Evolutionary conservation across 192 early-diverging fungal genomes (phyloP), one percentile per base, ranked within the genome.

Genomic region (Backusella macrospora): DNA sequence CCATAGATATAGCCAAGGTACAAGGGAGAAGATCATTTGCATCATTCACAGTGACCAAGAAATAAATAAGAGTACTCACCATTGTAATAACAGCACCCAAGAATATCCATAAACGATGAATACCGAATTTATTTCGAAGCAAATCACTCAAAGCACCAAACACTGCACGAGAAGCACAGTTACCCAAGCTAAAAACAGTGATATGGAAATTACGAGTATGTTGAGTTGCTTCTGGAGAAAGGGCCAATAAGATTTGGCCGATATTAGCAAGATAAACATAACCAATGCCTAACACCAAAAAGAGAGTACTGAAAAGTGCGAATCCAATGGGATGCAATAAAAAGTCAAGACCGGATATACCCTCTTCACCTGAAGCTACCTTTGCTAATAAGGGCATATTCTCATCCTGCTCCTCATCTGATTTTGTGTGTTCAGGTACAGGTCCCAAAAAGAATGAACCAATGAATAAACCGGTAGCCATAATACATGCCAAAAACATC

Each of bases 81-180:
- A 80, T 64, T 10, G 26, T 48, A 0, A 80, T 21, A 29, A 75
- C 23, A 1, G 70, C 73, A 10, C 64, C 13, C 44, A 70, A 67
- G 38, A 76, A 76, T 34, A 80, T 71, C 78, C 78, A 80, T 10
- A 80, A 23, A n/a, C 78, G 78, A 40, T 76, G 78, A 21, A 80
- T 26, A 16, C 74, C 74, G 13, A 73, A 76, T 43, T 52, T 39
- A 37, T 46, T 55, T 4, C 72, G 75, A n/a, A 75, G 48, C 6
- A 72, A 21, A 65, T 80, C 78, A 40, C 74, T 76, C 21, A 76
- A 16, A 4, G 71, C 55, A 29, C 78, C 74, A 49, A 80, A 80
- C 1, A 75, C 26, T 18, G 71, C 71, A 45, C 78, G 78, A 14
- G 78, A 71, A 29, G 23, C 38, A 73, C 74, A 80, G 62, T 80